Base-by-base conservation (phyloP, 2,329 filamentous ascomycete species). In the Lecanicillium sp. region DNA sequence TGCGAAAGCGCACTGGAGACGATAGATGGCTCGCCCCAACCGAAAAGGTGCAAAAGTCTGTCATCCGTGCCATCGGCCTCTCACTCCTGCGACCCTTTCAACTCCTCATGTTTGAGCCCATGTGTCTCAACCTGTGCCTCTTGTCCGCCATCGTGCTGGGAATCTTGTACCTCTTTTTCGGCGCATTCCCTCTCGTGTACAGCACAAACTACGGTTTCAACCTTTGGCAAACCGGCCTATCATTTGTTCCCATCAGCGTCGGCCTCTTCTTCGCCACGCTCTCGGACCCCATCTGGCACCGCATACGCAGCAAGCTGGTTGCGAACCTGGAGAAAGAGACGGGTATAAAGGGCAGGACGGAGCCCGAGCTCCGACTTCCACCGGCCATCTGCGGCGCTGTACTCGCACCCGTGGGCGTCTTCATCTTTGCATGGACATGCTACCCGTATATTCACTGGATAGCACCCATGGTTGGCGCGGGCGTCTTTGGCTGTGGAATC, bases 141-240 rank as follows among this genome's bases (percentile, higher is more conserved):
- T 84, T 89, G 50, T 85, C 85, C 1, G 86, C 87, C 29, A 76
- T 95, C 38, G 66, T 95, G n/a, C 69, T 95, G 7, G 89, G 88
- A 5, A 83, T 94, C 32, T 64, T 95, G 3, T 95, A 95, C 55
- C 75, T 95, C 29, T 94, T 94, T 66, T 94, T 94, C 56, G 87
- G 87, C 15, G 87, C 88, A 0, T 94, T 95, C 51, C 75, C 83
- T 5, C 65, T 94, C 32, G 79, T 95, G 13, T 95, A 95, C 53
- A 58, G 69, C 18, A 74, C 71, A 32, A 79, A 83, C 33, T 83
- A 94, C 56, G 78, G 75, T 15, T 88, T 95, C 64, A 78, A 76
- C 38, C 65, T 87, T 9, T 92, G 83, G 70, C 83, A 94, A 59
- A 69, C 76, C 9, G 89, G 88, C n/a, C 63, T 92, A 41, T 73